Evolutionary conservation across 331 rosid species (phyloP).

Genomic region (Malus hybrid): DNA sequence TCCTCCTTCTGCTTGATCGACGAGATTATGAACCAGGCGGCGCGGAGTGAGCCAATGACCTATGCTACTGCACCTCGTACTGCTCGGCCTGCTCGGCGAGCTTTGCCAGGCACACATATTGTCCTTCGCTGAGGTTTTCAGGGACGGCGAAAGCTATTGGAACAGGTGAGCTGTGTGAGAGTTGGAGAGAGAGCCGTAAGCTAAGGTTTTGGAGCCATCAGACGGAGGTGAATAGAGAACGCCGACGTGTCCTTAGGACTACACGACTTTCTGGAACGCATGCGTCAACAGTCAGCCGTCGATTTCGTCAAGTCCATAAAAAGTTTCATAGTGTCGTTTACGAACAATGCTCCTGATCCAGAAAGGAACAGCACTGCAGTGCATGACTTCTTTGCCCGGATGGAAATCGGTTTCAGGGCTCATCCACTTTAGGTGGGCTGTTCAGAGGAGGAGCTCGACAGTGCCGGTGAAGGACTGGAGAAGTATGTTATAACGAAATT

Average conservation of each 20-base stretch:
- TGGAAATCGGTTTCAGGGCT: slow-evolving; percentile 88
- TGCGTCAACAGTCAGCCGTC: slow-evolving; percentile 92
- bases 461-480: slow-evolving; percentile 99
- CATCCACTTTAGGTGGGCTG: slow-evolving; percentile 95
- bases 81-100: too few species aligned
- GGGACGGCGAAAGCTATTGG: too few species aligned
- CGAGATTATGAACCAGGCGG: slow-evolving; percentile 32
- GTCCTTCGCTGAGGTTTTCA: too few species aligned
- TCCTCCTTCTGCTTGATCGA: slow-evolving; percentile 40
- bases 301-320: slow-evolving; percentile 95
- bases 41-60: slow-evolving; percentile 31
- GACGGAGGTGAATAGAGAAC: slow-evolving; percentile 57
- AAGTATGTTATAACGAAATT: slow-evolving; percentile 98
- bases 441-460: slow-evolving; percentile 89
- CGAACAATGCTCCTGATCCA: slow-evolving; percentile 84
- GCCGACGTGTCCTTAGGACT: slow-evolving; percentile 80
- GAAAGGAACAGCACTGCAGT: slow-evolving; percentile 70
- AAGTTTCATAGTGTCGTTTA: slow-evolving; percentile 82
- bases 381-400: slow-evolving; percentile 70
- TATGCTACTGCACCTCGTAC: too few species aligned
- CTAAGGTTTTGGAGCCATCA: background rate
- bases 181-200: background rate
- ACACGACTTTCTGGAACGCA: slow-evolving; percentile 88
- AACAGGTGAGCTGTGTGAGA: too few species aligned
- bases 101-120: too few species aligned